Percentiles rank a stretch among this genome's conserved stretches.
phyloP scores from a whole-genome alignment of 176 grass and related monocot species.

The Ampelocalamus luodianensis region DNA sequence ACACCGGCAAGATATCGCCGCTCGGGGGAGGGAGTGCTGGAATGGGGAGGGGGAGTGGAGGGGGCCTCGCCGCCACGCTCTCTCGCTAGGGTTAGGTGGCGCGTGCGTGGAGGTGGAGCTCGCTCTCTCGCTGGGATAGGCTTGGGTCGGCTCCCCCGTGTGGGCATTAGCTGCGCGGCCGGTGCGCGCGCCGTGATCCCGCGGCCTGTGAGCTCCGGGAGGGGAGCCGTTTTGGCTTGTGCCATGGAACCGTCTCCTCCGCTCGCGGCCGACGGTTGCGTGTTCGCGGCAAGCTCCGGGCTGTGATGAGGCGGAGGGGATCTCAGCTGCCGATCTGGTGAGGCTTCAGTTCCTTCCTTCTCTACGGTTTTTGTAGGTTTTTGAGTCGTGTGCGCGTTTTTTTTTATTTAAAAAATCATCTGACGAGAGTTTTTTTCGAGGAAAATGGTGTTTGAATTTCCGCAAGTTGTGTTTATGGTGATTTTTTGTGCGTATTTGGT shows the following conservation, averaged over 20 bases:
- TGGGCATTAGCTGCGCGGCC: slow-evolving; percentile 38
- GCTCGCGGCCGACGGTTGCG: not conserved
- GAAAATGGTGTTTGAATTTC: slow-evolving; percentile 25
- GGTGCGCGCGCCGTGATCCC: slow-evolving; percentile 20
- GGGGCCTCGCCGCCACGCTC: not conserved
- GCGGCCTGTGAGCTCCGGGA: not conserved
- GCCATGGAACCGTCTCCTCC: slow-evolving; percentile 2
- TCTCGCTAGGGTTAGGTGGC: slow-evolving; percentile 41
- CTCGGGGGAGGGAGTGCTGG: not conserved
- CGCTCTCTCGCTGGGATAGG: not conserved
- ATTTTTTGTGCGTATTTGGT: slow-evolving; percentile 12
- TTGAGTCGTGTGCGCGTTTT: not conserved
- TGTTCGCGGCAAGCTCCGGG: not conserved
- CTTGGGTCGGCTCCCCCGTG: not conserved
- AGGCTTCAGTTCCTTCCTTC: not conserved
- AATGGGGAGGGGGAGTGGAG: slow-evolving; percentile 41
- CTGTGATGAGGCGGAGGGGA: slow-evolving; percentile 28
- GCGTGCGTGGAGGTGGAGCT: not conserved
- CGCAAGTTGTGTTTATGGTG: not conserved
- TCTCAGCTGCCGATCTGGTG: slow-evolving; percentile 50
- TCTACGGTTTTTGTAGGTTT: not conserved
- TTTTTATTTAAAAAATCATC: not conserved
- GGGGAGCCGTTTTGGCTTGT: slow-evolving; percentile 5
- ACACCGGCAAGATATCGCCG: not conserved
- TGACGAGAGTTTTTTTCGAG: not conserved